Evolutionary conservation across 164 flowering plant species (phyloP), one percentile per base, ranked within the genome.

Genomic region (Umbilicus rupestris): DNA sequence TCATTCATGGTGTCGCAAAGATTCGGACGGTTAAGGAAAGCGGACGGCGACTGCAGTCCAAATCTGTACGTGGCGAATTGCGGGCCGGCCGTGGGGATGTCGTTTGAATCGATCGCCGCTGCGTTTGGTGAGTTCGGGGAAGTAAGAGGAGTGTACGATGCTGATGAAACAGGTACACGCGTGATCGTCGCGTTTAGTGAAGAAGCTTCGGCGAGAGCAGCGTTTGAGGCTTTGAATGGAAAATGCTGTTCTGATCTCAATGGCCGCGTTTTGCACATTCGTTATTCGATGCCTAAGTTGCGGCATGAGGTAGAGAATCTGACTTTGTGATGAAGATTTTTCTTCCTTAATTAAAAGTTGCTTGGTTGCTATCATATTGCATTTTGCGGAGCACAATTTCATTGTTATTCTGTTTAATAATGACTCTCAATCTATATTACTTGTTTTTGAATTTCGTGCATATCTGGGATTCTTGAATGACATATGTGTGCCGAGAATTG

Each of bases 31-130:
- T 85, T 85, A 0, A 84, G 75, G 60, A 69, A 67, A 37, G 69
- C 14, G 30, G 74, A 52, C 14, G 73, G 66, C 24, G 75, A 76
- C 29, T 24, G 69, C 12, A 87, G 81, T 68, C 79, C 89, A 5
- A 81, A 88, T 63, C 88, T 94, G 2, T 94, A 69, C 66, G 98
- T 94, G 19, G 98, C 98, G 57, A 91, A 94, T 70, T 91, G 97
- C 63, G 96, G 98, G 5, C 97, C 98, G 0, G 84, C 89, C 0
- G 90, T 94, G 7, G 97, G 97, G 10, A 37, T 85, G 20, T 79
- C 93, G 12, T 70, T 79, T 11, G 89, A 85, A 7, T 7, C 74
- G 3, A 87, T 94, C n/a, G 75, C 78, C 0, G 62, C 82, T 7
- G 90, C 74, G 7, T 94, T 94, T 66, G 55, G 79, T 20, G 20